Base-by-base conservation (phyloP, 495 filamentous ascomycete species). In the Rhypophila decipiens region DNA sequence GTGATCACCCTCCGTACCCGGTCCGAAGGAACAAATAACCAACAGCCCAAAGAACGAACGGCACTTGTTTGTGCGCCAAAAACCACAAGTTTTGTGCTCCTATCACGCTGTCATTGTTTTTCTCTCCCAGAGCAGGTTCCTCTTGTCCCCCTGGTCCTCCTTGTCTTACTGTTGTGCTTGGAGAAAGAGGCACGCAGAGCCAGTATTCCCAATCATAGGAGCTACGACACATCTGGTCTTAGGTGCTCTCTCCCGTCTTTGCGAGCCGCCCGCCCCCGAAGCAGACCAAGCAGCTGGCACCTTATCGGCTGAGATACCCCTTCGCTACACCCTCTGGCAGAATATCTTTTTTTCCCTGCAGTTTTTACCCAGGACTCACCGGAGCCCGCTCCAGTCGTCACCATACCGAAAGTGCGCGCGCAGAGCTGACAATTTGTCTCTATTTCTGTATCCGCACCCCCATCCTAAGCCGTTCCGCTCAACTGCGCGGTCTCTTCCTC, bases 1-100 rank as follows among this genome's bases (percentile, higher is more conserved):
- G 46, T 46, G 55, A 51, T 45, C 47, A 44, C 60, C 42, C 13
- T 57, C 58, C 48, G 55, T 63, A 45, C 60, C 60, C 57, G 37
- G 53, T 61, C 58, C 53, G 52, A 53, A 66, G 58, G 59, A 65
- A 61, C 47, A 53, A 24, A 23, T 34, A 50, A 39, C 27, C 47
- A 40, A 43, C 43, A 47, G 47, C 42, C 46, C 50, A 19, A 45
- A 24, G 42, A 34, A 51, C 19, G 42, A 31, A 33, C 33, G 31
- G 5, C 23, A 1, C 19, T 42, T 23, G 21, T 21, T 23, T 24
- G 11, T 19, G 12, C n/a, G n/a, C n/a, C n/a, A n/a, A n/a, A n/a
- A n/a, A n/a, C n/a, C n/a, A n/a, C n/a, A n/a, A n/a, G n/a, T n/a
- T n/a, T n/a, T n/a, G n/a, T n/a, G n/a, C n/a, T n/a, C n/a, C n/a